phyloP scores from a whole-genome alignment of 768 basidiomycete genomes.

The Lactifluus hygrophoroides region DNA sequence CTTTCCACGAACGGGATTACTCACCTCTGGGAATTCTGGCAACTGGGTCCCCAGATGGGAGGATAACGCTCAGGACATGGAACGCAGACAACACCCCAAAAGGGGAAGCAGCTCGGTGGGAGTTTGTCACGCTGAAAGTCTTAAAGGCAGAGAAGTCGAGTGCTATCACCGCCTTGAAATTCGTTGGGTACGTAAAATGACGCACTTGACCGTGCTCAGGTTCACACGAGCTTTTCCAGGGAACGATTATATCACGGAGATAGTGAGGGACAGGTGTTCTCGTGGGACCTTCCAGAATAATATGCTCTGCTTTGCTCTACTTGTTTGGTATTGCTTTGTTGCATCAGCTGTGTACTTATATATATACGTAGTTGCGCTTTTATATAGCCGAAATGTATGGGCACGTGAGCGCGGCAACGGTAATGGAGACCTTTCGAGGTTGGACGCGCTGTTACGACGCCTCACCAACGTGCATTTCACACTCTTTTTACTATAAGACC shows the following conservation, averaged over 20 bases:
- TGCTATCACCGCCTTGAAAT: conserved; percentile 65
- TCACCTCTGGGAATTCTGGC: conserved; percentile 71
- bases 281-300: conserved; percentile 48
- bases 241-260: conserved; percentile 61
- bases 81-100: conserved; percentile 64
- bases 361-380: no score
- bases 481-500: background rate
- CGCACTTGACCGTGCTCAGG: background rate
- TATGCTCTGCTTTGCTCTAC: background rate
- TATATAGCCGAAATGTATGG: background rate
- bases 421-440: background rate
- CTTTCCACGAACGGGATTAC: conserved; percentile 88
- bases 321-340: background rate
- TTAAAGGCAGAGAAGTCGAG: conserved; percentile 46
- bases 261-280: conserved; percentile 47
- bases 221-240: conserved; percentile 26
- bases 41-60: conserved; percentile 66
- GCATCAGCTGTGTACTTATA: background rate
- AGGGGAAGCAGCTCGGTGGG: conserved; percentile 63
- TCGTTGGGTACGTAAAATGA: conserved; percentile 52
- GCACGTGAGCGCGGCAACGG: background rate
- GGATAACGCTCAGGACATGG: conserved; percentile 78
- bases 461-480: background rate
- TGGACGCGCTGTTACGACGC: background rate
- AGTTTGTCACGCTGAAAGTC: conserved; percentile 58